These are phyloP conservation scores for Didymosphaeria variabile DNA, from an alignment of 2,329 filamentous ascomycete species.

Conservation along the genomic window DNA sequence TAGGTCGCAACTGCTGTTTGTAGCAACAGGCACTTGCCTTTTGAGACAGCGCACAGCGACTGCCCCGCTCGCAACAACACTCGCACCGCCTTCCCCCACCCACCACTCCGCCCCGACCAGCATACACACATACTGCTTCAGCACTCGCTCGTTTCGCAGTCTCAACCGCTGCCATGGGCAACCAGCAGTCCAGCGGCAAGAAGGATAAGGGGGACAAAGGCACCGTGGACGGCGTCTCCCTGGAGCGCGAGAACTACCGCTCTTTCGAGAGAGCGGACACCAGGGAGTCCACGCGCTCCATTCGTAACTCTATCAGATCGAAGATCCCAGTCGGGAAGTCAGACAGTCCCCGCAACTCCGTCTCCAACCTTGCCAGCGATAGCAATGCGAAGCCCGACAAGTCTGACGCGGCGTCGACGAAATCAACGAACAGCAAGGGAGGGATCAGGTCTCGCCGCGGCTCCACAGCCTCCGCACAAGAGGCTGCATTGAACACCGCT, in stretches of 20 bases:
- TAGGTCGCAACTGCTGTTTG: constrained; percentile 28
- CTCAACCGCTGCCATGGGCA: constrained; percentile 71
- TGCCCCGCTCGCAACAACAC: constrained; percentile 22
- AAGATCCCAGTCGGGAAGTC: constrained; percentile 84
- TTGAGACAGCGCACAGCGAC: constrained; percentile 28
- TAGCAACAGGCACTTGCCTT: constrained; percentile 14
- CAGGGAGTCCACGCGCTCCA: constrained; percentile 87
- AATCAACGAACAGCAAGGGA: constrained; percentile 69
- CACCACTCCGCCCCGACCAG: constrained; percentile 23
- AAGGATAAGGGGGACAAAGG: constrained; percentile 56
- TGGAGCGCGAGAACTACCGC: constrained; percentile 79
- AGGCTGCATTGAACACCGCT: constrained; percentile 48
- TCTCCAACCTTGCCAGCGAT: constrained; percentile 63
- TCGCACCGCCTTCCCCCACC: constrained; percentile 27
- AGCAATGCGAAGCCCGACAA: constrained; percentile 67
- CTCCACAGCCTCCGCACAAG: constrained; percentile 53
- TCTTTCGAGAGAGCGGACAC: constrained; percentile 94
- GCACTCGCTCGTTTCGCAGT: constrained; percentile 18
- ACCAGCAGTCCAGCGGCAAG: constrained; percentile 72
- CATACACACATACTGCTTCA: constrained; percentile 19
- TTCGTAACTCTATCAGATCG: constrained; percentile 80
- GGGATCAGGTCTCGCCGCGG: constrained; percentile 45
- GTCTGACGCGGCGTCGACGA: constrained; percentile 78
- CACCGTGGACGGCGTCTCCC: constrained; percentile 62
- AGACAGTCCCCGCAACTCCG: constrained; percentile 84